These are phyloP conservation scores for Neoboletus subvelutipes DNA, from an alignment of 768 basidiomycete species.

Conservation along the genomic window DNA sequence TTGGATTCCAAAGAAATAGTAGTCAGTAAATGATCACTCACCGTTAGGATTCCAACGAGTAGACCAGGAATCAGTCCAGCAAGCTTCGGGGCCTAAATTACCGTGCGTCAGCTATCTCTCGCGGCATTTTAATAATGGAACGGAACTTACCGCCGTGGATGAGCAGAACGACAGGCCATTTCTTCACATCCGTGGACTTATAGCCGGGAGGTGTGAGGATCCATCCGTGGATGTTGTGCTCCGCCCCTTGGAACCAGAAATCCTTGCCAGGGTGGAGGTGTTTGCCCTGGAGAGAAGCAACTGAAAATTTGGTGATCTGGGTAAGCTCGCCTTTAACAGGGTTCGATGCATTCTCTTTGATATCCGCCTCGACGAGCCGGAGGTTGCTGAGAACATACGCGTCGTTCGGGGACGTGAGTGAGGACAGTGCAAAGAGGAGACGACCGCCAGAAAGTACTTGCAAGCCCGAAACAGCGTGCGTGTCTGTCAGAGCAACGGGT, in stretches of 20 bases:
- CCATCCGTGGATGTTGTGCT: conserved; percentile 83
- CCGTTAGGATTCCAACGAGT: conserved; percentile 91
- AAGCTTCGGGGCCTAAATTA: conserved; percentile 64
- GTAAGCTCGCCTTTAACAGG: conserved; percentile 37
- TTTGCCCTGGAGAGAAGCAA: conserved; percentile 54
- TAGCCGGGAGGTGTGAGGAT: conserved; percentile 78
- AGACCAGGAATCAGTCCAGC: conserved; percentile 91
- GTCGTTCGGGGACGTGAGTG: conserved; percentile 78
- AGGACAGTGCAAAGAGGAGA: conserved; percentile 71
- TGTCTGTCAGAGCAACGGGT: conserved; percentile 60
- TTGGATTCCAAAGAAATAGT: neutral
- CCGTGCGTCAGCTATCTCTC: neutral
- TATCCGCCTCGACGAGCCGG: conserved; percentile 41
- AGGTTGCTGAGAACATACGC: conserved; percentile 62
- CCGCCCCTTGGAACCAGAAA: conserved; percentile 88
- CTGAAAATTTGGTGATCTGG: conserved; percentile 67
- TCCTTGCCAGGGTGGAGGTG: conserved; percentile 64
- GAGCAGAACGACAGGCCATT: conserved; percentile 76
- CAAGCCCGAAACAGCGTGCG: conserved; percentile 58
- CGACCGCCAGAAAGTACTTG: conserved; percentile 59
- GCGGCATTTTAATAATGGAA: neutral
- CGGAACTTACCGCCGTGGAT: conserved; percentile 68
- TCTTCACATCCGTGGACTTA: conserved; percentile 60
- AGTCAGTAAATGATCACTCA: conserved; percentile 24
- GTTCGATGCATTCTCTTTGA: conserved; percentile 32